Percentiles rank a stretch among this genome's conserved stretches.
Conservation (phyloP, 1,284 basidiomycete species). For the Ganoderma lingzhi region DNA sequence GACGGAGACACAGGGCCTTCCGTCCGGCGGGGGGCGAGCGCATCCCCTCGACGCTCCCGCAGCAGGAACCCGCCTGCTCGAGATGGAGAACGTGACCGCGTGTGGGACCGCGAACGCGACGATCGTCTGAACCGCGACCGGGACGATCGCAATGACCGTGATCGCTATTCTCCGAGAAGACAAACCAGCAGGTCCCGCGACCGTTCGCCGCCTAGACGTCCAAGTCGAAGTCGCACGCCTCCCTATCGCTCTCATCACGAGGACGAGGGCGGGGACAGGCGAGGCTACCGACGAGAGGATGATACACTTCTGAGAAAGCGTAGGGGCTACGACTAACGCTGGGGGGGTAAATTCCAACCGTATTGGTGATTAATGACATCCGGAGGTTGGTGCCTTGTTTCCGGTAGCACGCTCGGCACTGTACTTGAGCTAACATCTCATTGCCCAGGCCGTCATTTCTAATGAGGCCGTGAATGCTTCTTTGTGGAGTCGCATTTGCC, state of each 20-base stretch:
- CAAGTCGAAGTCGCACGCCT: slow-evolving; percentile 25
- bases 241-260: slow-evolving; percentile 21
- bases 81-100: slow-evolving; percentile 16
- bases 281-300: slow-evolving; percentile 26
- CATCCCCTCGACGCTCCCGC: slow-evolving; percentile 36
- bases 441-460: slow-evolving; percentile 4
- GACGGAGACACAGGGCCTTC: slow-evolving; percentile 30
- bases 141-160: slow-evolving; percentile 21
- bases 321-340: slow-evolving; percentile 33
- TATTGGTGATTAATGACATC: not conserved
- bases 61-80: slow-evolving; percentile 31
- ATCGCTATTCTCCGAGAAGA: slow-evolving; percentile 29
- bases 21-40: slow-evolving; percentile 30
- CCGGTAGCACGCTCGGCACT: slow-evolving; percentile 10
- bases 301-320: slow-evolving; percentile 27
- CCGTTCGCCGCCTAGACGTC: slow-evolving; percentile 26
- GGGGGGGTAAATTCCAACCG: not conserved
- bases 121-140: slow-evolving; percentile 10
- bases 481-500: not conserved
- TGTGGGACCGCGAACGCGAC: slow-evolving; percentile 15
- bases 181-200: slow-evolving; percentile 31
- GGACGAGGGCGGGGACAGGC: slow-evolving; percentile 23
- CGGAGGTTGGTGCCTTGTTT: not conserved
- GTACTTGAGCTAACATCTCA: slow-evolving; percentile 20
- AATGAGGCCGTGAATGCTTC: slow-evolving; percentile 1